These are phyloP conservation scores for Fusarium sp. DNA, from an alignment of 2,329 filamentous ascomycete species.

Conservation along the genomic window DNA sequence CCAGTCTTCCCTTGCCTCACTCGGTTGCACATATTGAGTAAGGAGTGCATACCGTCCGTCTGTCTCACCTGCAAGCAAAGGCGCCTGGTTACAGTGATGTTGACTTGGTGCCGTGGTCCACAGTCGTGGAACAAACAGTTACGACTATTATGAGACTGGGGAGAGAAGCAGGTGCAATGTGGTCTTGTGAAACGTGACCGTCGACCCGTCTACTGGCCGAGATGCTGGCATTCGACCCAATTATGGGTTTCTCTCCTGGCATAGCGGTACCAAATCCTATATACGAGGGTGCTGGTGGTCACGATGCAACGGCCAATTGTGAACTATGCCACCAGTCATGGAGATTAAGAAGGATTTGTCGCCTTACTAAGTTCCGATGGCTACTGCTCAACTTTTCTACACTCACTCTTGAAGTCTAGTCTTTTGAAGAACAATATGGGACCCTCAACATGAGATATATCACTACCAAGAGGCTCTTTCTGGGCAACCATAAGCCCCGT, in stretches of 20 bases:
- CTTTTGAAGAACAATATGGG: background rate
- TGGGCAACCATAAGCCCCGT: background rate
- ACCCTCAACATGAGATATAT: background rate
- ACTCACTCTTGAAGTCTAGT: background rate
- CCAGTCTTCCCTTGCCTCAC: slow-evolving; percentile 32
- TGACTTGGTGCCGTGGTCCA: slow-evolving; percentile 15
- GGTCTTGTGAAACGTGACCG: slow-evolving; percentile 22
- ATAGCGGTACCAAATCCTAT: background rate
- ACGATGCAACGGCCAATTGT: background rate
- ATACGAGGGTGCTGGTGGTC: background rate
- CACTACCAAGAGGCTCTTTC: background rate
- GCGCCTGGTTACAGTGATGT: slow-evolving; percentile 18
- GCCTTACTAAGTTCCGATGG: background rate
- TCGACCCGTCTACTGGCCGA: slow-evolving; percentile 17
- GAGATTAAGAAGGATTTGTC: background rate
- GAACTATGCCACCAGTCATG: background rate
- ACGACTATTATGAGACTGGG: slow-evolving; percentile 27
- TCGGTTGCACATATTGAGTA: slow-evolving; percentile 10
- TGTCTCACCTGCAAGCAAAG: slow-evolving; percentile 34
- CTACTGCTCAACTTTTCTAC: background rate
- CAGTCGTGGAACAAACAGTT: slow-evolving; percentile 30
- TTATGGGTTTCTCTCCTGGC: background rate
- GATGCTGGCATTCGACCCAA: slow-evolving; percentile 16
- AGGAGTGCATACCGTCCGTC: slow-evolving; percentile 21
- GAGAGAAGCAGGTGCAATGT: background rate